Conservation (phyloP, 75 land plant genomes). For the Pinus albicaulis region DNA sequence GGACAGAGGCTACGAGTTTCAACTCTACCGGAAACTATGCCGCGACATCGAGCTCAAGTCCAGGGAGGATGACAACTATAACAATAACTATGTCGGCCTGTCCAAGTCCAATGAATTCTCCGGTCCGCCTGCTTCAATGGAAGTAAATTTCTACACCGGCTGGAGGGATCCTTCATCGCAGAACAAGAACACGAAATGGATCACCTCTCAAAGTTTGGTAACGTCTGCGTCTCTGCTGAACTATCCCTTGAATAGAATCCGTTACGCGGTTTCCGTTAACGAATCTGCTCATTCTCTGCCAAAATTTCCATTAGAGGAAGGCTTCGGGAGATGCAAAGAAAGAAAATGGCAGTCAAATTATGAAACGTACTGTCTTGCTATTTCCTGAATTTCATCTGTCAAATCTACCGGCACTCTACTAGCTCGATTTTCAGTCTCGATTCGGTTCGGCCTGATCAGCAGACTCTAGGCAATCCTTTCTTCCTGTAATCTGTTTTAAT, state of each 20-base stretch:
- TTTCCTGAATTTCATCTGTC: not conserved
- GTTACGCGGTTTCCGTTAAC: not conserved
- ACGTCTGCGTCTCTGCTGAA: not conserved
- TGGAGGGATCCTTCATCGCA: not conserved
- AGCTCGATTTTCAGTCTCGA: too few species aligned
- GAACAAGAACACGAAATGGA: not conserved
- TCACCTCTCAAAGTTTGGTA: not conserved
- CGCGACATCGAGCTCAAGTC: not conserved
- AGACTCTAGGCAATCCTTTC: too few species aligned
- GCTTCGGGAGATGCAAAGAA: slow-evolving; percentile 8
- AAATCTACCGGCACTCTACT: too few species aligned
- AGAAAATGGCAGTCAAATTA: not conserved
- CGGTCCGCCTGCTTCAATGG: not conserved
- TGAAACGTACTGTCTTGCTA: not conserved
- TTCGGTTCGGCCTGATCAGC: too few species aligned
- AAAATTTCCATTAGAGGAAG: not conserved
- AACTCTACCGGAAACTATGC: not conserved
- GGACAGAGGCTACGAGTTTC: not conserved
- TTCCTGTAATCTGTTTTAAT: too few species aligned
- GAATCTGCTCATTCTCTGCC: slow-evolving; percentile 10
- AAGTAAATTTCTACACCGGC: not conserved
- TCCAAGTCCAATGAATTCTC: not conserved
- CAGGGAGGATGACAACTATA: not conserved
- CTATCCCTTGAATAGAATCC: not conserved
- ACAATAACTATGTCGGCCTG: not conserved